Base-by-base conservation (phyloP, 495 filamentous ascomycete genomes). In the Neurospora terricola region DNA sequence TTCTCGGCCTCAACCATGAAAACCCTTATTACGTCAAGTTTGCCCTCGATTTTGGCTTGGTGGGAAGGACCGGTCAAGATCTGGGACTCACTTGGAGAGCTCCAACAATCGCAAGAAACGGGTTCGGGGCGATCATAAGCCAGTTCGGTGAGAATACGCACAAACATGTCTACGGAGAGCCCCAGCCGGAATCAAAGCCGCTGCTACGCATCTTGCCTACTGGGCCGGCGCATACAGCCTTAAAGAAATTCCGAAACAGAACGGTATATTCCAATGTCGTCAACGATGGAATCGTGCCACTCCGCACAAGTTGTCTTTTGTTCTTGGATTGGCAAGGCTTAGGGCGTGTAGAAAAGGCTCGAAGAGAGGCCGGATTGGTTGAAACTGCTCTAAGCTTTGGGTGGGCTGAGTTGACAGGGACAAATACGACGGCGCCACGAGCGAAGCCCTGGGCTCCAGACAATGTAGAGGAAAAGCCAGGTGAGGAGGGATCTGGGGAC, bases 231-330 rank as follows among this genome's bases (percentile, higher is more conserved):
- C 94, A 98, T 81, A 88, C 89, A 45, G 94, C 92, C 0, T 83
- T 99, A 70, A 88, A 90, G 77, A 93, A 91, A 80, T 99, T 98
- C 77, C 87, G 93, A 66, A 97, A 96, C 78, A 86, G 96, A 21
- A 99, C 96, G 0, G 86, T 98, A 1, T 99, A 99, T 79, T 97
- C 94, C 2, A 99, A 99, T 77, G 94, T 98, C 37, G 96, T 99
- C 59, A 99, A 99, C 81, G 96, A 99, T 82, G 96, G 96, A 4
- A 98, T 99, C 78, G 96, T 99, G 8, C 96, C 96, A 3, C 80
- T 98, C 43, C 88, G 96, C 12, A 99, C 96, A 14, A 98, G 96
- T 70, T 98, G 94, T 80, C 84, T 99, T 18, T 85, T 98, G n/a
- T 99, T 98, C 76, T 86, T 99, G 8, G 96, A 99, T 79, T 99